Evolutionary conservation across 2,329 filamentous ascomycete genomes (phyloP).

Genomic region (Geosmithia flava): DNA sequence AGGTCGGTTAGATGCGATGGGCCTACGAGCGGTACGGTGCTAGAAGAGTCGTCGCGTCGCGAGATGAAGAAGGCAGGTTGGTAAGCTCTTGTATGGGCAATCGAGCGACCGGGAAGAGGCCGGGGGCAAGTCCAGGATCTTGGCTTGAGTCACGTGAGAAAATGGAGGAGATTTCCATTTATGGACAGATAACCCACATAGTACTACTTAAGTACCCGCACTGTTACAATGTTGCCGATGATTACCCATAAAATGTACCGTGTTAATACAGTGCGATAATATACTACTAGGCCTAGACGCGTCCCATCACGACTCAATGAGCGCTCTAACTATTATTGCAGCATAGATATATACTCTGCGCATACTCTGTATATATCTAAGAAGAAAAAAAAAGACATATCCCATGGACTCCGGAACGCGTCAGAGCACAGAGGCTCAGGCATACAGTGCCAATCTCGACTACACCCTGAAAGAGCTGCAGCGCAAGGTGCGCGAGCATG

Average conservation of each 20-base stretch:
- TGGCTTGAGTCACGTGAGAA: not conserved
- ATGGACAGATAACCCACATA: not conserved
- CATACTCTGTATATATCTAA: not conserved
- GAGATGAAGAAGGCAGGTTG: conserved; percentile 1
- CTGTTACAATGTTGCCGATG: too few species aligned
- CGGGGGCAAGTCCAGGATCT: not conserved
- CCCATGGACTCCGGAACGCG: not conserved
- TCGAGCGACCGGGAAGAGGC: not conserved
- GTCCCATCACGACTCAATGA: not conserved
- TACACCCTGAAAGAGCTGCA: conserved; percentile 58
- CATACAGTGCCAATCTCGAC: conserved; percentile 40
- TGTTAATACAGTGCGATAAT: not conserved
- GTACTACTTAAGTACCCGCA: not conserved
- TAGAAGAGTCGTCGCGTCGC: not conserved
- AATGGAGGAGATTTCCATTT: not conserved
- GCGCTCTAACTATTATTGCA: too few species aligned
- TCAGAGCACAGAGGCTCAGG: conserved; percentile 9
- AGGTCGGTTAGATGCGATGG: not conserved
- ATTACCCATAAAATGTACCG: too few species aligned
- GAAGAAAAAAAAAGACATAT: not conserved
- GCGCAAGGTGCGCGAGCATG: conserved; percentile 39
- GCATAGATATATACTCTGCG: too few species aligned
- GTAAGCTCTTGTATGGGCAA: not conserved
- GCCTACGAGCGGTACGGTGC: not conserved
- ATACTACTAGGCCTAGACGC: not conserved